These are phyloP conservation scores for Fistulifera pelliculosa DNA, from an alignment of 108 stramenopile genomes.

Conservation along the genomic window DNA sequence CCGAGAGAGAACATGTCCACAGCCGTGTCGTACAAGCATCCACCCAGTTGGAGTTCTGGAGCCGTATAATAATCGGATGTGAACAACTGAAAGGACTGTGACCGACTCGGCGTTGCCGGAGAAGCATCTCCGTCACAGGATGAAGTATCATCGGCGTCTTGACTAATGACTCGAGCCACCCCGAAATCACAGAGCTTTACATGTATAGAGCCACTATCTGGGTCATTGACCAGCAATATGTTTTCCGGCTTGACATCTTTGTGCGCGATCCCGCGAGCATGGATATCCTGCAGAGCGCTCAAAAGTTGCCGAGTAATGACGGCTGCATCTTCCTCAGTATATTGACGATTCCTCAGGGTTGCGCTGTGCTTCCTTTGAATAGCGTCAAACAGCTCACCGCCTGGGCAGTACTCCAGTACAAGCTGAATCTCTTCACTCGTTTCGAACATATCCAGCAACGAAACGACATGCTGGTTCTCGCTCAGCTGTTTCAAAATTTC, in stretches of 20 bases:
- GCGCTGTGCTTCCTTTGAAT: slow-evolving; percentile 35
- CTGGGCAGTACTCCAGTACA: slow-evolving; percentile 74
- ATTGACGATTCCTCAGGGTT: slow-evolving; percentile 26
- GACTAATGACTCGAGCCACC: slow-evolving; percentile 38
- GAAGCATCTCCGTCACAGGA: slow-evolving; percentile 28
- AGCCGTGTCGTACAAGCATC: slow-evolving; percentile 49
- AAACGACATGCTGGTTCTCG: slow-evolving; percentile 53
- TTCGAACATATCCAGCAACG: slow-evolving; percentile 79
- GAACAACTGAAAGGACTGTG: slow-evolving; percentile 35
- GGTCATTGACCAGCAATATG: slow-evolving; percentile 38
- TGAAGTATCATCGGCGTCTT: neutral
- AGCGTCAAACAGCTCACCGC: slow-evolving; percentile 81
- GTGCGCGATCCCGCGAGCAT: slow-evolving; percentile 57
- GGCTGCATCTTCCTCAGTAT: slow-evolving; percentile 61
- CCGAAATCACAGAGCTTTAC: slow-evolving; percentile 88
- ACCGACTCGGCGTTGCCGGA: slow-evolving; percentile 30
- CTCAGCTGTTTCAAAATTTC: slow-evolving; percentile 53
- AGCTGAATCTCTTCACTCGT: slow-evolving; percentile 78
- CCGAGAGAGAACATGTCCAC: slow-evolving; percentile 95
- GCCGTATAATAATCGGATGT: slow-evolving; percentile 67
- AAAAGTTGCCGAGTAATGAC: slow-evolving; percentile 62
- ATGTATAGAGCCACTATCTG: slow-evolving; percentile 36
- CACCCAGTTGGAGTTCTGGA: slow-evolving; percentile 57
- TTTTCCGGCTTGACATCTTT: slow-evolving; percentile 89
- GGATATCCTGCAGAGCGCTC: slow-evolving; percentile 48